phyloP scores from a whole-genome alignment of 805 yeast genomes.

The Starmerella asiatica region DNA sequence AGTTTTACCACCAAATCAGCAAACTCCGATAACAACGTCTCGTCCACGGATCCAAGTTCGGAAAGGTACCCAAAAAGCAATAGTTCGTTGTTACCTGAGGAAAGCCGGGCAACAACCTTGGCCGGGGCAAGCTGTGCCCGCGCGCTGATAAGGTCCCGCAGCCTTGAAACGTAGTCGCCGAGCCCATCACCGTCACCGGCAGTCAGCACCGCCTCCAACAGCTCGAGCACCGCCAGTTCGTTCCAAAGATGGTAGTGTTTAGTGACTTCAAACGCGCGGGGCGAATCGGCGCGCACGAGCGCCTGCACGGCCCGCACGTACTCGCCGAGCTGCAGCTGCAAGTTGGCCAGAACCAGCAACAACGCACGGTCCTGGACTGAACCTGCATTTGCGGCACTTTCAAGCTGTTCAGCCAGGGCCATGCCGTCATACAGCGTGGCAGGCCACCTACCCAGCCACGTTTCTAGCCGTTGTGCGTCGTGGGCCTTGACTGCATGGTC shows the following conservation, averaged over 20 bases:
- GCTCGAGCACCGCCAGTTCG: conserved; percentile 29
- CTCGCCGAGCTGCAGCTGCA: conserved; percentile 46
- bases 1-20: conserved; percentile 58
- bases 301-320: conserved; percentile 53
- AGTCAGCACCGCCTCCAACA: conserved; percentile 34
- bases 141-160: conserved; percentile 14
- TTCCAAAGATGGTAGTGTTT: conserved; percentile 49
- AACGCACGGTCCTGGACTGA: neutral
- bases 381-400: conserved; percentile 21
- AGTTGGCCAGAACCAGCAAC: conserved; percentile 26
- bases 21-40: conserved; percentile 38
- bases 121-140: conserved; percentile 41
- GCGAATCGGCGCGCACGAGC: conserved; percentile 43
- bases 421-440: conserved; percentile 37
- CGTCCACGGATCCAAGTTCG: conserved; percentile 43
- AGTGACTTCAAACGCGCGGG: conserved; percentile 42
- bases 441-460: conserved; percentile 46
- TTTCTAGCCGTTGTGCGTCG: conserved; percentile 30
- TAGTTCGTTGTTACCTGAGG: conserved; percentile 6
- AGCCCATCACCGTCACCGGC: conserved; percentile 15
- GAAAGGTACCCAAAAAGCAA: conserved; percentile 51
- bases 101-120: conserved; percentile 36
- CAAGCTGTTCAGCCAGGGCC: conserved; percentile 35
- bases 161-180: conserved; percentile 13
- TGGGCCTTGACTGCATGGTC: conserved; percentile 31